Conservation (phyloP, 2,329 filamentous ascomycete species). For the Neobulgaria alba region DNA sequence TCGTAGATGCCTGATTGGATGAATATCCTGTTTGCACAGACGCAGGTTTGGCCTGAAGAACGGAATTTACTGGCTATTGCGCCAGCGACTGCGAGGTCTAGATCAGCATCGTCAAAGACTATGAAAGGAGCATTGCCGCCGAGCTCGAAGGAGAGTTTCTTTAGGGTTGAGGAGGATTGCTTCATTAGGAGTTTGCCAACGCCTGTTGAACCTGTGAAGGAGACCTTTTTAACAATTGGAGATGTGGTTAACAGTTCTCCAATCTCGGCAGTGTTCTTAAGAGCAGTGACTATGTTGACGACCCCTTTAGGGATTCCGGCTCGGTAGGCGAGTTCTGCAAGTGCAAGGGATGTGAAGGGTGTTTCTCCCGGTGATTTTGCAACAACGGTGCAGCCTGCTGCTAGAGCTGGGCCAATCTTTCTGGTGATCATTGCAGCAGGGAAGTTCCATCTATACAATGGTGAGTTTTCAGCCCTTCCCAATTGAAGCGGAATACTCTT, state of each 20-base stretch:
- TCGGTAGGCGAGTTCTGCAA: constrained; percentile 77
- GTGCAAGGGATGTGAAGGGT: constrained; percentile 78
- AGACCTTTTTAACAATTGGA: constrained; percentile 75
- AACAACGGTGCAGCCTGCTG: constrained; percentile 92
- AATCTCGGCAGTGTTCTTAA: constrained; percentile 71
- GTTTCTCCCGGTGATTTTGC: constrained; percentile 89
- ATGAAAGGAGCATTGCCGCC: constrained; percentile 95
- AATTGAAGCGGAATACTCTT: constrained; percentile 1
- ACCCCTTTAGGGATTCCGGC: constrained; percentile 88
- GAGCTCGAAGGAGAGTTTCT: constrained; percentile 78
- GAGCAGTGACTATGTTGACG: constrained; percentile 76
- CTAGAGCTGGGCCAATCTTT: constrained; percentile 66
- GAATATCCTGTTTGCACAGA: constrained; percentile 79
- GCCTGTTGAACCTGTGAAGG: constrained; percentile 76
- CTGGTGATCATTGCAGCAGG: constrained; percentile 68
- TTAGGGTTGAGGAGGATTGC: constrained; percentile 74
- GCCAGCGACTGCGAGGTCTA: constrained; percentile 75
- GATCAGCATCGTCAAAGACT: constrained; percentile 89
- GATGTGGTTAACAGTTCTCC: constrained; percentile 70
- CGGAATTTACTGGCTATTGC: constrained; percentile 88
- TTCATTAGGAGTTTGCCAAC: constrained; percentile 77
- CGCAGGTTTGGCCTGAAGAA: constrained; percentile 90
- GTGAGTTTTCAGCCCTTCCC: constrained; percentile 1
- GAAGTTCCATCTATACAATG: constrained; percentile 63
- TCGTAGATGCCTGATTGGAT: constrained; percentile 74